These are phyloP conservation scores for Polytrichum formosum DNA, from an alignment of 225 moss, liverwort and hornwort genomes.

Conservation along the genomic window DNA sequence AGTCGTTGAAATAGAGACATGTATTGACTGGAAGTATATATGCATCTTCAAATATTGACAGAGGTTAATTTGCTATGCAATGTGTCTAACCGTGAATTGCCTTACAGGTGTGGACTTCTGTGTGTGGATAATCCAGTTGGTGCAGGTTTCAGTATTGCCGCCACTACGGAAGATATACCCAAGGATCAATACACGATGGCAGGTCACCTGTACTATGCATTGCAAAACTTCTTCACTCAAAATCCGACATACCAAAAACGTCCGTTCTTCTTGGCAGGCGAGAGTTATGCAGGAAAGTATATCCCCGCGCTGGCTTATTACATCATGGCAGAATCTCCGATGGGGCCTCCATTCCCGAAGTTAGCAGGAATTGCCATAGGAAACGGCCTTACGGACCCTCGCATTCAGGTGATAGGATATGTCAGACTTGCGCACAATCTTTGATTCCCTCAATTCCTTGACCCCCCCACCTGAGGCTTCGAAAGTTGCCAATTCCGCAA, in stretches of 20 bases:
- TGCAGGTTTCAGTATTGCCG: slow-evolving; percentile 83
- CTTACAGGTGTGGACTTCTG: slow-evolving; percentile 66
- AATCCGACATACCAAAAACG: slow-evolving; percentile 63
- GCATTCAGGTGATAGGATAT: slow-evolving; percentile 50
- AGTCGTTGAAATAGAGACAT: too few species aligned
- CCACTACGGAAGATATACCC: slow-evolving; percentile 53
- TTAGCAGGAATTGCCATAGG: slow-evolving; percentile 85
- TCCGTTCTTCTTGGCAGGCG: slow-evolving; percentile 76
- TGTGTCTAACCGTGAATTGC: not conserved
- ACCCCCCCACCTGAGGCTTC: too few species aligned
- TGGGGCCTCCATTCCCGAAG: slow-evolving; percentile 37
- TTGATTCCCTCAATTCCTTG: too few species aligned
- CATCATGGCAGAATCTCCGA: slow-evolving; percentile 44
- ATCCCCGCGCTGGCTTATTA: slow-evolving; percentile 79
- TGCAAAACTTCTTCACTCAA: slow-evolving; percentile 53
- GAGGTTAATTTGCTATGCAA: too few species aligned
- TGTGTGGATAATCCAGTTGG: slow-evolving; percentile 89
- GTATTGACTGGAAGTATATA: too few species aligned
- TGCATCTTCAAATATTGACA: too few species aligned
- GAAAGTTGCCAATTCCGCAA: too few species aligned
- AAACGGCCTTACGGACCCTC: slow-evolving; percentile 88
- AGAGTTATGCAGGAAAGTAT: slow-evolving; percentile 94
- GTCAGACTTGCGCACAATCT: too few species aligned
- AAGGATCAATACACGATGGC: slow-evolving; percentile 64
- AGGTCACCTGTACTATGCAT: slow-evolving; percentile 61